These are phyloP conservation scores for Puccinia triticina DNA, from an alignment of 1,284 basidiomycete genomes.

Conservation along the genomic window DNA sequence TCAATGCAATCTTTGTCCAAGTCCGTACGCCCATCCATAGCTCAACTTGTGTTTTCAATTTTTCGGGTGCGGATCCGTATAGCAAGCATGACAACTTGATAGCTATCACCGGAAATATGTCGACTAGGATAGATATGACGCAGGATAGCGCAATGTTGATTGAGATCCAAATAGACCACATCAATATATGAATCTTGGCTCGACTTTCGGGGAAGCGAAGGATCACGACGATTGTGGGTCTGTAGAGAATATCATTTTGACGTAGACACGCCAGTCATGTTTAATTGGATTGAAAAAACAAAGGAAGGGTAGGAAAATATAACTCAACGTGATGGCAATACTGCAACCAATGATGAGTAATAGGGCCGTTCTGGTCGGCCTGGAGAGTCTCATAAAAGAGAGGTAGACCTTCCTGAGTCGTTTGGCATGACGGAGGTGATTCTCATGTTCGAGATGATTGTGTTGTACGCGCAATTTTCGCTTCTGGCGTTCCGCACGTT, in stretches of 20 bases:
- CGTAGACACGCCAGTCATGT: not conserved
- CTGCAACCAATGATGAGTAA: slow-evolving; percentile 26
- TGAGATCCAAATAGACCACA: slow-evolving; percentile 41
- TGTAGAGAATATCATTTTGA: not conserved
- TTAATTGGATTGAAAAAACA: not conserved
- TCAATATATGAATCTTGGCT: slow-evolving; percentile 21
- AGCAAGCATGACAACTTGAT: slow-evolving; percentile 31
- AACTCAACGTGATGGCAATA: slow-evolving; percentile 39
- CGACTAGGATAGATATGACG: slow-evolving; percentile 39
- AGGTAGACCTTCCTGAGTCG: slow-evolving; percentile 46
- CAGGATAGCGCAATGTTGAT: slow-evolving; percentile 31
- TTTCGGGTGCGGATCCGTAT: slow-evolving; percentile 48
- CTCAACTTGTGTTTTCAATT: slow-evolving; percentile 50
- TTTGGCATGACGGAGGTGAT: slow-evolving; percentile 40
- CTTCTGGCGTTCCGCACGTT: slow-evolving; percentile 15
- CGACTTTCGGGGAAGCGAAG: slow-evolving; percentile 7
- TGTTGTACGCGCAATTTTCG: slow-evolving; percentile 23
- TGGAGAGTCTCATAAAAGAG: slow-evolving; percentile 33
- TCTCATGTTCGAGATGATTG: slow-evolving; percentile 25
- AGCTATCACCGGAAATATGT: slow-evolving; percentile 37
- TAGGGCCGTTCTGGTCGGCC: slow-evolving; percentile 13
- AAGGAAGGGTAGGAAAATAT: not conserved
- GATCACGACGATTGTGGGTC: slow-evolving; percentile 33
- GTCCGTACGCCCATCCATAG: slow-evolving; percentile 44
- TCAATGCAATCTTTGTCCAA: slow-evolving; percentile 46